Evolutionary conservation across 768 basidiomycete genomes (phyloP).

Genomic region (Panellus pusillus): DNA sequence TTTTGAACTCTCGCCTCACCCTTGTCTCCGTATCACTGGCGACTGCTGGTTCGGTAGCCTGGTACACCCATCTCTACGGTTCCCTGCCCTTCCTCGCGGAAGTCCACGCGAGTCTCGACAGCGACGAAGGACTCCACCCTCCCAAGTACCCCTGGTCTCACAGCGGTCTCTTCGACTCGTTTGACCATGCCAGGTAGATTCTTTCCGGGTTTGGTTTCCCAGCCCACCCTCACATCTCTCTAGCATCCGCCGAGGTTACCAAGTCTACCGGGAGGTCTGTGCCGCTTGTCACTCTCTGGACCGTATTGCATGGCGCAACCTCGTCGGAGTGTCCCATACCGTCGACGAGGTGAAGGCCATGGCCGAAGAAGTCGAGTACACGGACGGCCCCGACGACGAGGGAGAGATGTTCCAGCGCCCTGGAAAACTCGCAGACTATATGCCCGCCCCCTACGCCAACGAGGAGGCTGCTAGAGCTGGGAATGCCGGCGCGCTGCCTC

Average conservation of each 20-base stretch:
- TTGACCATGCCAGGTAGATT: conserved; percentile 92
- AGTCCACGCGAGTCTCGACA: conserved; percentile 89
- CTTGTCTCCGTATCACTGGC: conserved; percentile 74
- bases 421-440: conserved; percentile 96
- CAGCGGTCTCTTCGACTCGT: conserved; percentile 83
- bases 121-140: conserved; percentile 94
- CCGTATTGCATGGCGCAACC: conserved; percentile 99
- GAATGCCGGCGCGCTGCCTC: conserved; percentile 94
- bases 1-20: conserved; percentile 69
- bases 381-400: conserved; percentile 89
- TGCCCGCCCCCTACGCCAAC: conserved; percentile 94
- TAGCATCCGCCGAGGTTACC: conserved; percentile 93
- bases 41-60: conserved; percentile 88
- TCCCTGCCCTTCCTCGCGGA: conserved; percentile 85
- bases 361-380: conserved; percentile 97
- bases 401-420: conserved; percentile 99
- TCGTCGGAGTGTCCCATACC: conserved; percentile 97
- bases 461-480: conserved; percentile 95
- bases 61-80: conserved; percentile 96
- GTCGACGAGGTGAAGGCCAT: conserved; percentile 84
- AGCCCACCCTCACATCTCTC: conserved; percentile 9
- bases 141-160: conserved; percentile 88
- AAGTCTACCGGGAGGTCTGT: conserved; percentile 99
- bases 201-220: conserved; percentile 11
- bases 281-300: conserved; percentile 98